phyloP scores from a whole-genome alignment of 495 filamentous ascomycete genomes.

The Neurospora cerealis region DNA sequence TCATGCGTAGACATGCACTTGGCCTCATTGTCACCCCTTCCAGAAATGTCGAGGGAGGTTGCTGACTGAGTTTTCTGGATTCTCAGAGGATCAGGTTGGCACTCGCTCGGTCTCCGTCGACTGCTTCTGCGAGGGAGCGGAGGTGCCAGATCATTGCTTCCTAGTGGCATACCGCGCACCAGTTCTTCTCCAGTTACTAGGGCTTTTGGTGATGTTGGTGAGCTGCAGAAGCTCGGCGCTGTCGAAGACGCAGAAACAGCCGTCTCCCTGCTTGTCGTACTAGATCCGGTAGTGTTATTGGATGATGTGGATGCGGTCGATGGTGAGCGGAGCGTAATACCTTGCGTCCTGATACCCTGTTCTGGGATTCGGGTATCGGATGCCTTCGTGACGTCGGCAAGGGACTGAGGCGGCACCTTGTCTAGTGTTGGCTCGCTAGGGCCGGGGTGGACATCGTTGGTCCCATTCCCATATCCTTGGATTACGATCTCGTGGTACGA shows the following conservation, averaged over 20 bases:
- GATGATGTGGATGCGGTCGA: slow-evolving; percentile 19
- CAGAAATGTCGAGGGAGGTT: neutral
- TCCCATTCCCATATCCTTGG: slow-evolving; percentile 34
- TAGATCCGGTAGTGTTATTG: slow-evolving; percentile 15
- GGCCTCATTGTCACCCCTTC: neutral
- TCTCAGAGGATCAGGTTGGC: slow-evolving; percentile 10
- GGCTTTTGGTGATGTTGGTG: neutral
- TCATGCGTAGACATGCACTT: neutral
- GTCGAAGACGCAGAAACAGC: slow-evolving; percentile 2
- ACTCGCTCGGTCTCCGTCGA: slow-evolving; percentile 4
- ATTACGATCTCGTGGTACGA: slow-evolving; percentile 31
- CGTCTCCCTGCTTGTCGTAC: slow-evolving; percentile 5
- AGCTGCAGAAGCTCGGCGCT: slow-evolving; percentile 2
- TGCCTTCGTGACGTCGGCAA: neutral
- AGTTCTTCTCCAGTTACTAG: neutral
- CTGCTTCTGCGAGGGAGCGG: slow-evolving; percentile 11
- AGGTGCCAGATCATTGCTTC: neutral
- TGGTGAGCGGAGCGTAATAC: slow-evolving; percentile 11
- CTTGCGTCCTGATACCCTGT: slow-evolving; percentile 4
- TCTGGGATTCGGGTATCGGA: neutral
- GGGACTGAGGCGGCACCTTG: neutral
- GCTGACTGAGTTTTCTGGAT: slow-evolving; percentile 9
- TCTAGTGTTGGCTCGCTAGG: neutral
- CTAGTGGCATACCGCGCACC: neutral
- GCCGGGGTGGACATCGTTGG: slow-evolving; percentile 17